Evolutionary conservation across 768 basidiomycete genomes (phyloP).

Genomic region (Dendrothele bispora): DNA sequence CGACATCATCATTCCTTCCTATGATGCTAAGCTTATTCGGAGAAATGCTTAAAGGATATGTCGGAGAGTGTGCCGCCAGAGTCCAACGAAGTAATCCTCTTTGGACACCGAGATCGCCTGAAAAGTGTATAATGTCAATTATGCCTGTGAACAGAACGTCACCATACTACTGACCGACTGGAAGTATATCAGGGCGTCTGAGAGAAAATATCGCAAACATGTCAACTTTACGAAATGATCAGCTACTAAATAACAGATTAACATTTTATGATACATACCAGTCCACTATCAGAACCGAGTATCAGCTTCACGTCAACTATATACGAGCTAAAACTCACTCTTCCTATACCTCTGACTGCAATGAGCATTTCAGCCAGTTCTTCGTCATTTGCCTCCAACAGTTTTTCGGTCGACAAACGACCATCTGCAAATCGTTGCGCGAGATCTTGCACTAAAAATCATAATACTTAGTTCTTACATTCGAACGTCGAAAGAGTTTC

Average conservation of each 20-base stretch:
- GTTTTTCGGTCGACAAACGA: conserved; percentile 68
- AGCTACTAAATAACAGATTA: not conserved
- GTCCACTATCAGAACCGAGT: conserved; percentile 49
- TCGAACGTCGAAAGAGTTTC: conserved; percentile 1
- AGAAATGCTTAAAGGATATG: conserved; percentile 46
- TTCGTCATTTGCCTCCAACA: conserved; percentile 72
- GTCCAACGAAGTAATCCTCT: conserved; percentile 70
- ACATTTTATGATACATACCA: conserved; percentile 34
- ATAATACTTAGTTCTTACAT: not conserved
- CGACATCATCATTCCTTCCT: conserved; percentile 7
- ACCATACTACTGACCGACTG: conserved; percentile 49
- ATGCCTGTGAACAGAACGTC: conserved; percentile 12
- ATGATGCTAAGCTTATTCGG: conserved; percentile 43
- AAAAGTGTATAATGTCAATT: conserved; percentile 4
- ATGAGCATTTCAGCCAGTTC: conserved; percentile 74
- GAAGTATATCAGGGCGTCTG: conserved; percentile 79
- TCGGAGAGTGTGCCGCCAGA: conserved; percentile 57
- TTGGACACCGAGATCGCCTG: conserved; percentile 86
- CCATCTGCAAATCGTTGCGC: conserved; percentile 82
- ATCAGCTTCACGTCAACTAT: not conserved
- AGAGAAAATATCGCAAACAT: conserved; percentile 93
- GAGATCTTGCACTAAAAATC: conserved; percentile 67
- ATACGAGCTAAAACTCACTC: conserved; percentile 37
- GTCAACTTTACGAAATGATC: conserved; percentile 51
- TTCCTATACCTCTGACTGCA: conserved; percentile 78